These are phyloP conservation scores for Daucus carota DNA, from an alignment of 129 eudicot genomes.

Conservation along the genomic window DNA sequence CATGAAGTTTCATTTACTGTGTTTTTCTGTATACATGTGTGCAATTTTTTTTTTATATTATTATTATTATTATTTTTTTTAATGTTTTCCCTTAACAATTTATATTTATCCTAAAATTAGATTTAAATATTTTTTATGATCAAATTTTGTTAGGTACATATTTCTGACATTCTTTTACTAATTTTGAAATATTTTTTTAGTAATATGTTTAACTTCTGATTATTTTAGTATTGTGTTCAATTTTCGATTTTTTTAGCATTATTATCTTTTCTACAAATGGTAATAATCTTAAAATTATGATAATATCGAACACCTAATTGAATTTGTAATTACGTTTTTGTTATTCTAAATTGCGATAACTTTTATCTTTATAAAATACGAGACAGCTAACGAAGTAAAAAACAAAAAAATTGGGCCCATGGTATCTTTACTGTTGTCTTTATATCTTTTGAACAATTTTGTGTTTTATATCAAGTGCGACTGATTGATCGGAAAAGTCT, in stretches of 20 bases:
- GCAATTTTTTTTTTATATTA: not conserved
- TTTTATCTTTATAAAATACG: not conserved
- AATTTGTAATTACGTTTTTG: too few relatives aligned
- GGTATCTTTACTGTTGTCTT: not conserved
- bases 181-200: not conserved
- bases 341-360: too few relatives aligned
- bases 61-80: too few relatives aligned
- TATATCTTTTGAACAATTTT: not conserved
- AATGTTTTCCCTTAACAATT: not conserved
- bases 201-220: not conserved
- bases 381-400: not conserved
- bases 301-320: not conserved
- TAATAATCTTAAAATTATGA: not conserved
- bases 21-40: not conserved
- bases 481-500: not conserved
- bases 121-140: not conserved
- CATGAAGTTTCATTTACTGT: not conserved
- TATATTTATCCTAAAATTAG: not conserved
- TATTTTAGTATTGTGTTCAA: not conserved
- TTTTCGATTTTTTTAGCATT: not conserved
- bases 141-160: not conserved
- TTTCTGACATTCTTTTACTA: too few relatives aligned
- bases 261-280: not conserved
- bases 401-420: not conserved
- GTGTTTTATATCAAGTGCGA: not conserved